Evolutionary conservation across 495 filamentous ascomycete species (phyloP).

Genomic region (Penicillium atrosanguineum): DNA sequence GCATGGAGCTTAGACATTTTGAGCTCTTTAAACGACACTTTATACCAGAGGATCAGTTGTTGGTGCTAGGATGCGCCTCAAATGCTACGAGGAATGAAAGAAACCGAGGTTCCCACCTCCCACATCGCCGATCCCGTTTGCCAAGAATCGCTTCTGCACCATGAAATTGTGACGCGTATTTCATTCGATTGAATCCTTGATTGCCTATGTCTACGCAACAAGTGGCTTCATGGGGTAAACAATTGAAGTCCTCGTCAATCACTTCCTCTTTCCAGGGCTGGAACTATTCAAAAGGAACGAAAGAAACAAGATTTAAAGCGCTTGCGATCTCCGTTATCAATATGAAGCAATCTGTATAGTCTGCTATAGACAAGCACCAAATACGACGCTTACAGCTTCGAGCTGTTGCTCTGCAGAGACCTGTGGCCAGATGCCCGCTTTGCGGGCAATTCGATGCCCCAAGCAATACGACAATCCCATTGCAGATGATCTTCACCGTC

Average conservation of each 20-base stretch:
- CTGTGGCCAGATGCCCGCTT: constrained; percentile 27
- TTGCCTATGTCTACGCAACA: no score
- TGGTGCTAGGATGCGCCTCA: background rate
- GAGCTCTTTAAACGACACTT: background rate
- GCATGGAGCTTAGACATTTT: background rate
- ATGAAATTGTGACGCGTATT: no score
- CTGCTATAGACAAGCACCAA: background rate
- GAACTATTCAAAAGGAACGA: no score
- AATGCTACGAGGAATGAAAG: no score
- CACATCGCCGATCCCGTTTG: no score
- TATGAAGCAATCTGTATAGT: background rate
- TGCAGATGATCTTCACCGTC: constrained; percentile 19
- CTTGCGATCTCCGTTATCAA: background rate
- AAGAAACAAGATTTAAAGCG: background rate
- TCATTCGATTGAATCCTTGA: no score
- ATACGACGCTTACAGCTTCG: constrained; percentile 14
- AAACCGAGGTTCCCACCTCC: no score
- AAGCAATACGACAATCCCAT: constrained; percentile 36
- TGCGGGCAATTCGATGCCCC: constrained; percentile 30
- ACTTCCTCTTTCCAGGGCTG: no score
- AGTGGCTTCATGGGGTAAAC: no score
- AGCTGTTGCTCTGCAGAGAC: constrained; percentile 19
- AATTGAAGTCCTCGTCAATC: no score
- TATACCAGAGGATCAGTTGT: background rate
- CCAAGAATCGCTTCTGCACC: no score